Base-by-base conservation (phyloP, 2,329 filamentous ascomycete species). In the Xylaria sp. region DNA sequence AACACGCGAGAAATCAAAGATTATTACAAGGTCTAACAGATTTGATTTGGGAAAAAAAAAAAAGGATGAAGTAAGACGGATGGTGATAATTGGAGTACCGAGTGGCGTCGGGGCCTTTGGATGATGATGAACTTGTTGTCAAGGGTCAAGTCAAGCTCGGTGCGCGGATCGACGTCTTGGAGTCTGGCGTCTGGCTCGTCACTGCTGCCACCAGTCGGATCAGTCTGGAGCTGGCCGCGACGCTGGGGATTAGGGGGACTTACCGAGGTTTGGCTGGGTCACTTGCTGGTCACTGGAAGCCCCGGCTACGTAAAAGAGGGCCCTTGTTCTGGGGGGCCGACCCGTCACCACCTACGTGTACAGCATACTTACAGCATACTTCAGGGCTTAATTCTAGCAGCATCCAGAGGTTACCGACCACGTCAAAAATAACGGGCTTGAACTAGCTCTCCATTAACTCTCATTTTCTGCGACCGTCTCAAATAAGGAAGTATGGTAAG, bases 191-290 rank as follows among this genome's bases (percentile, higher is more conserved):
- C 12, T 17, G 4, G 7, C 2, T 47, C 46, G 46, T 35, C 46
- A 50, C 46, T 35, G 40, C 40, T n/a, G n/a, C 40, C 7, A 17
- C 21, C 23, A 19, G 23, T 17, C 45, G 33, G 45, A 17, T 19
- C 15, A 45, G 7, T 23, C 19, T 9, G 19, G 25, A 49, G 46
- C 33, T 37, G 45, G 19, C 19, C 21, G 45, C 35, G 33, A 11
- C 33, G 12, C n/a, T 47, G 42, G 45, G 28, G 28, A 4, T 31
- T 15, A 14, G 21, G 25, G 57, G 28, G 42, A 56, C 53, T 57
- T 66, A 23, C 64, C 57, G 60, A 66, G 64, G 64, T 28, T 64
- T 42, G 56, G 54, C 53, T 46, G 38, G 12, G 23, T 14, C 25
- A n/a, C 28, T 31, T 4, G 28, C 42, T 37, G 12, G 23, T 14